phyloP scores from a whole-genome alignment of 23 red algal species.

The Gracilaria vermiculophylla region DNA sequence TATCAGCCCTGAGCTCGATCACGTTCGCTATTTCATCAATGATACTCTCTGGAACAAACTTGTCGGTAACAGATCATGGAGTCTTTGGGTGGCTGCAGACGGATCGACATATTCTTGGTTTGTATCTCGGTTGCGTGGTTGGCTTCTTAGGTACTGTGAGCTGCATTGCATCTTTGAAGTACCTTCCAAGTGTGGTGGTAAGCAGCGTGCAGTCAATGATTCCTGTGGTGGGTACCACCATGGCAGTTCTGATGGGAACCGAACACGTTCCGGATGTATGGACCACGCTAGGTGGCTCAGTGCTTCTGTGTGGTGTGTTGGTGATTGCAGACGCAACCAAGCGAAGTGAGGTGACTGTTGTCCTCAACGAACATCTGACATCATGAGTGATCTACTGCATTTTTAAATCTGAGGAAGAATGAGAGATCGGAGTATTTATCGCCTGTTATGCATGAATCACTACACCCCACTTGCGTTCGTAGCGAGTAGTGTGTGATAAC shows the following conservation, averaged over 20 bases:
- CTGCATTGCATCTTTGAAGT: constrained; percentile 57
- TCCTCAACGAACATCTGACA: constrained; percentile 16
- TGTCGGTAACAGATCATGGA: constrained; percentile 57
- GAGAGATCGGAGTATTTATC: too few species aligned
- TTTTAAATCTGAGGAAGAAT: too few species aligned
- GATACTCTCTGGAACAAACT: constrained; percentile 36
- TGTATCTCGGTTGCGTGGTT: constrained; percentile 59
- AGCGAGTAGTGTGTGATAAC: too few species aligned
- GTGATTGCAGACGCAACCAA: constrained; percentile 49
- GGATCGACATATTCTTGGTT: constrained; percentile 31
- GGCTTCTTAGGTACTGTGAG: constrained; percentile 55
- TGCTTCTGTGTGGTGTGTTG: constrained; percentile 49
- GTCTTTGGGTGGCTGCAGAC: constrained; percentile 59
- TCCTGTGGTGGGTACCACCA: constrained; percentile 41
- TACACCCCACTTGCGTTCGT: too few species aligned
- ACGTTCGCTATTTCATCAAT: constrained; percentile 40
- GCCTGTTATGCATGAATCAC: too few species aligned
- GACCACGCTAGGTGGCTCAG: constrained; percentile 43
- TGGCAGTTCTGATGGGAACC: constrained; percentile 38
- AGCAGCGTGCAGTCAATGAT: constrained; percentile 58
- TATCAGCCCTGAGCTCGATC: constrained; percentile 32
- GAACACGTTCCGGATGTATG: constrained; percentile 42
- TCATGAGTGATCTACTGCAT: too few species aligned
- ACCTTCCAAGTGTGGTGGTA: constrained; percentile 50
- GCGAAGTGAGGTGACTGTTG: constrained; percentile 44